phyloP scores from a whole-genome alignment of 2,329 filamentous ascomycete genomes.

The Ascocoryne sarcoides region DNA sequence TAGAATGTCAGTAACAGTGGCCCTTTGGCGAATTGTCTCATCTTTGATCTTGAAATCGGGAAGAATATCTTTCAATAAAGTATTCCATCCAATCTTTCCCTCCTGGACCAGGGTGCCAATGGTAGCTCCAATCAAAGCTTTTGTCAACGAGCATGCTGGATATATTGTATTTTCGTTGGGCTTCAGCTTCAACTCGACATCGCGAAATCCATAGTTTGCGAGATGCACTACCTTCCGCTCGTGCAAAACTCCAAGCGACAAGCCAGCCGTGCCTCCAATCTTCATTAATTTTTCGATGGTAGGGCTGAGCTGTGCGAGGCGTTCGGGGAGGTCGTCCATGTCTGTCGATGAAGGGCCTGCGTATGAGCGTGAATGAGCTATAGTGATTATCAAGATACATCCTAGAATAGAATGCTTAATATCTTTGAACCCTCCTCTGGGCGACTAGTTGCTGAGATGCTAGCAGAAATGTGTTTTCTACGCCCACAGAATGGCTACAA shows the following conservation, averaged over 20 bases:
- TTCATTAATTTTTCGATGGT: constrained; percentile 1
- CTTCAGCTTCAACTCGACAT: background rate
- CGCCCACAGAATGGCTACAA: constrained; percentile 3
- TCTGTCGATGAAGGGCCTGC: background rate
- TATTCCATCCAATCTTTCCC: background rate
- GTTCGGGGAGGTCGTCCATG: background rate
- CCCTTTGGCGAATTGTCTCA: background rate
- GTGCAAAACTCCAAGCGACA: background rate
- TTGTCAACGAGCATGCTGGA: background rate
- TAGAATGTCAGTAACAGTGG: constrained; percentile 1
- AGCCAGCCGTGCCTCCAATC: background rate
- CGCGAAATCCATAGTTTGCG: background rate
- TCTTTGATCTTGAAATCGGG: constrained; percentile 1
- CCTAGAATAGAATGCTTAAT: background rate
- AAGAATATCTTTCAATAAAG: background rate
- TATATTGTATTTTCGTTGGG: background rate
- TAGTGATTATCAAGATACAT: background rate
- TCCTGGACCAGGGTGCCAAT: background rate
- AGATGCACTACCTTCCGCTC: background rate
- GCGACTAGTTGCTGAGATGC: background rate
- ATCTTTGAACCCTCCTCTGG: background rate
- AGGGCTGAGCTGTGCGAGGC: background rate
- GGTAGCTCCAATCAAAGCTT: constrained; percentile 1
- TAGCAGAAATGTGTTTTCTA: no score
- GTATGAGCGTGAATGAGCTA: background rate